Evolutionary conservation across 2,329 filamentous ascomycete genomes (phyloP), one percentile per base, ranked within the genome.

Genomic region (Drechmeria coniospora): DNA sequence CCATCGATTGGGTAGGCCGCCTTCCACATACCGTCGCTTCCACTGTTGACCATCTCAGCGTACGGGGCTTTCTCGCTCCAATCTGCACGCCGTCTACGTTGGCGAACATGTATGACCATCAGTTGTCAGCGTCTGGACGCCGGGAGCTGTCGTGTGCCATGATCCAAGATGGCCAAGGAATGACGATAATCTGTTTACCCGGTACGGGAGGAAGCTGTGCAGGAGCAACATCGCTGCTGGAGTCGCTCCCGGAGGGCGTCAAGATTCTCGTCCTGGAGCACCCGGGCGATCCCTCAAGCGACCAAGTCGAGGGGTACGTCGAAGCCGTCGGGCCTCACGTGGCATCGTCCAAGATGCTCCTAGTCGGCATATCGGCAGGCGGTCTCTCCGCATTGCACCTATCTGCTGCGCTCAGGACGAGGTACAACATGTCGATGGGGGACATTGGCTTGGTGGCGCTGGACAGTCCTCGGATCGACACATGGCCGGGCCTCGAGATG

Each of bases 201-300:
- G 28, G 28, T 2, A 25, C 28, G 12, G 28, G 28, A 6, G 28
- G 28, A 9, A 30, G 28, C 15, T 30, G 22, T 15, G 22, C 23
- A 9, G 22, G 21, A 9, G 23, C 23, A 15, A 17, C 12, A 12
- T 11, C 23, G 15, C 15, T 30, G 19, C 17, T 30, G 6, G 19
- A 25, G 15, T 15, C 8, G 12, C 17, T 30, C 6, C 23, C 28
- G 3, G 14, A 21, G 5, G 23, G 19, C 2, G 11, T 17, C 2
- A 30, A 13, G 14, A 21, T 30, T 14, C 16, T 30, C 12, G 23
- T 23, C n/a, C 23, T 30, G 11, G 28, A 30, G 23, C 28, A 30
- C 17, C 28, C 18, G 17, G 22, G 15, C 8, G 16, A 26, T n/a
- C n/a, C n/a, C n/a, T n/a, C n/a, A n/a, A n/a, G n/a, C n/a, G n/a